Percentiles rank a stretch among this genome's conserved stretches.
These are phyloP conservation scores for Croton setiger DNA, from an alignment of 441 rosid genomes.

Conservation along the genomic window DNA sequence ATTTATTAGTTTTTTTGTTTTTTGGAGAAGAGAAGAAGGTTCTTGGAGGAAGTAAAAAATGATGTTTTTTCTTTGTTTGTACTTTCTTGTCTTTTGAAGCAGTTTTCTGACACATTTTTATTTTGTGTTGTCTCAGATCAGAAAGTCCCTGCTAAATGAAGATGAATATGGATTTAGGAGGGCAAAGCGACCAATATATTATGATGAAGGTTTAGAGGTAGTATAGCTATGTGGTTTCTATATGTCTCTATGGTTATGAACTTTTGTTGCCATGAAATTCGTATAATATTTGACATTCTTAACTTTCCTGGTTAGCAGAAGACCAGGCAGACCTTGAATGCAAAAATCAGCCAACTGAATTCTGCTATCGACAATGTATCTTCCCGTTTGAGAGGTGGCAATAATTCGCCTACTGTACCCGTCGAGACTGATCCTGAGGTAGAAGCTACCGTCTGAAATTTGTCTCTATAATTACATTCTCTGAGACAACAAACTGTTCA, in stretches of 20 bases:
- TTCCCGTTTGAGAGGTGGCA: slow-evolving; percentile 77
- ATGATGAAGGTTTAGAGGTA: slow-evolving; percentile 89
- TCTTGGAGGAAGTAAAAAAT: neutral
- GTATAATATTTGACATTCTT: slow-evolving; percentile 6
- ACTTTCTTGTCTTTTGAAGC: neutral
- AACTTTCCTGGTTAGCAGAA: slow-evolving; percentile 40
- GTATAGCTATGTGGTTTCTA: neutral
- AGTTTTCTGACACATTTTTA: slow-evolving; percentile 8
- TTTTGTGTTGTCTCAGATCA: slow-evolving; percentile 40
- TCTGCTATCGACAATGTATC: slow-evolving; percentile 93
- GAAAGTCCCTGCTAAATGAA: slow-evolving; percentile 72
- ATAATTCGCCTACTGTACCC: slow-evolving; percentile 34
- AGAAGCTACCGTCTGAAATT: slow-evolving; percentile 54
- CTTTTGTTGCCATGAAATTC: neutral
- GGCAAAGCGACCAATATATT: slow-evolving; percentile 66
- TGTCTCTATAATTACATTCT: slow-evolving; percentile 11
- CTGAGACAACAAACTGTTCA: slow-evolving; percentile 4
- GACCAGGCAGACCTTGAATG: slow-evolving; percentile 79
- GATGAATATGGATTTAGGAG: slow-evolving; percentile 76
- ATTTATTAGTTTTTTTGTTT: no score
- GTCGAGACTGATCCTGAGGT: slow-evolving; percentile 59
- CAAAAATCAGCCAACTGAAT: slow-evolving; percentile 82
- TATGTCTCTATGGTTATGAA: neutral
- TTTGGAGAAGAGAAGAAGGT: neutral
- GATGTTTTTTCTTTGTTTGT: neutral